These are phyloP conservation scores for Eutypa lata DNA, from an alignment of 2,329 filamentous ascomycete species.

Conservation along the genomic window DNA sequence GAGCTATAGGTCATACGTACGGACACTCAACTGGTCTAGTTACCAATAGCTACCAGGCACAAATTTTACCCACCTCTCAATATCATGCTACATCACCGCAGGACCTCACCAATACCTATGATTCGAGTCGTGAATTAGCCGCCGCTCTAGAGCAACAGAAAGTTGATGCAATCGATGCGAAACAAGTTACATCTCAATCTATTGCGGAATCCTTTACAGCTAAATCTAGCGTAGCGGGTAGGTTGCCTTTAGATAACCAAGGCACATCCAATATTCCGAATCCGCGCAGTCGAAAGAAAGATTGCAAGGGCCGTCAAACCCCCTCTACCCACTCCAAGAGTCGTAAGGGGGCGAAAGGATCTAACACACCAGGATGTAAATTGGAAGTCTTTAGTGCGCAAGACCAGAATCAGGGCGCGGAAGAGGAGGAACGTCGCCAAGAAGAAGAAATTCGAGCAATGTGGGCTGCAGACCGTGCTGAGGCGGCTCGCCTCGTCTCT, in stretches of 20 bases:
- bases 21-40: neutral
- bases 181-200: neutral
- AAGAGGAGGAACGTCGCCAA: slow-evolving; percentile 25
- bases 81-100: too few relatives aligned
- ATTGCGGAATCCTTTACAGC: neutral
- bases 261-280: slow-evolving; percentile 1
- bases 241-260: slow-evolving; percentile 5
- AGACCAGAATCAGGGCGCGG: slow-evolving; percentile 21
- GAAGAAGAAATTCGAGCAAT: slow-evolving; percentile 29
- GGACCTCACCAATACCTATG: too few relatives aligned
- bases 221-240: slow-evolving; percentile 1
- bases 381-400: slow-evolving; percentile 15
- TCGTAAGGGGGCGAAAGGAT: slow-evolving; percentile 7
- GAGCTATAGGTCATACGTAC: neutral
- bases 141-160: neutral
- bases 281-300: slow-evolving; percentile 6
- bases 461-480: slow-evolving; percentile 28
- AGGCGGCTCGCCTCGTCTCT: slow-evolving; percentile 24
- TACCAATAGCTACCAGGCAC: neutral
- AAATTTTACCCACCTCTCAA: neutral
- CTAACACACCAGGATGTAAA: slow-evolving; percentile 8
- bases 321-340: slow-evolving; percentile 4
- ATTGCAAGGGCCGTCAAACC: slow-evolving; percentile 3
- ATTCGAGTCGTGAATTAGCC: neutral
- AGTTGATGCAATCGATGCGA: neutral